Evolutionary conservation across 2,329 filamentous ascomycete species (phyloP).

Genomic region (Corniculantispora saksenae): DNA sequence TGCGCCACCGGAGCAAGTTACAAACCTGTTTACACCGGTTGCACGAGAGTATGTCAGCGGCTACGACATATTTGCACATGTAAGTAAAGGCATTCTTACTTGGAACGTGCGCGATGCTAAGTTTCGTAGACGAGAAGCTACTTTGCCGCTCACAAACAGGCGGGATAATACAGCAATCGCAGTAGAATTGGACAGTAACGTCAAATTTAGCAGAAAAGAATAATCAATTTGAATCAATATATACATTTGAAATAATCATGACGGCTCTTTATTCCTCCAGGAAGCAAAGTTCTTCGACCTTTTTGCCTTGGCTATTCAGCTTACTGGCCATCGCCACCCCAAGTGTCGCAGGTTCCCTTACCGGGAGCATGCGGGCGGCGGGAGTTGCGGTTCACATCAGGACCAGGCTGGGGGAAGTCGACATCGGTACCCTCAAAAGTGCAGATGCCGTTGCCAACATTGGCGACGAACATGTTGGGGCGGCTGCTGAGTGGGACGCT

Average conservation of each 20-base stretch:
- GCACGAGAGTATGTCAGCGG: background rate
- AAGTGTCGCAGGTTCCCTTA: slow-evolving; percentile 9
- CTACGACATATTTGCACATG: slow-evolving; percentile 1
- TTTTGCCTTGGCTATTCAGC: too few relatives aligned
- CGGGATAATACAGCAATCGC: too few relatives aligned
- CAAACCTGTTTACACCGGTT: background rate
- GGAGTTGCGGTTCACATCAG: slow-evolving; percentile 42
- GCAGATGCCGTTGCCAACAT: slow-evolving; percentile 57
- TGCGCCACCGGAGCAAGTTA: background rate
- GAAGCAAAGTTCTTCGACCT: background rate
- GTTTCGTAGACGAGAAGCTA: background rate
- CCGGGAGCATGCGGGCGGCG: slow-evolving; percentile 11
- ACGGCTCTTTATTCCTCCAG: too few relatives aligned
- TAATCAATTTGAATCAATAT: background rate
- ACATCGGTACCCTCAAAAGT: slow-evolving; percentile 59
- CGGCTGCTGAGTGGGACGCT: slow-evolving; percentile 47
- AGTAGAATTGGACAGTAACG: too few relatives aligned
- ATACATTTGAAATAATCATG: background rate
- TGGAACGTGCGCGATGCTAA: background rate
- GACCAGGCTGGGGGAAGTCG: slow-evolving; percentile 63
- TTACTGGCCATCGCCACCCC: slow-evolving; percentile 11
- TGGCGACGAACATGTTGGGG: slow-evolving; percentile 67
- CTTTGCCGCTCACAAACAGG: background rate
- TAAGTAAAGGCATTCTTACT: background rate
- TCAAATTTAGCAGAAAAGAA: too few relatives aligned